Percentiles rank a stretch among this genome's conserved stretches.
Evolutionary conservation across 108 stramenopile species (phyloP).

Genomic region (Stephanodiscus triporus): DNA sequence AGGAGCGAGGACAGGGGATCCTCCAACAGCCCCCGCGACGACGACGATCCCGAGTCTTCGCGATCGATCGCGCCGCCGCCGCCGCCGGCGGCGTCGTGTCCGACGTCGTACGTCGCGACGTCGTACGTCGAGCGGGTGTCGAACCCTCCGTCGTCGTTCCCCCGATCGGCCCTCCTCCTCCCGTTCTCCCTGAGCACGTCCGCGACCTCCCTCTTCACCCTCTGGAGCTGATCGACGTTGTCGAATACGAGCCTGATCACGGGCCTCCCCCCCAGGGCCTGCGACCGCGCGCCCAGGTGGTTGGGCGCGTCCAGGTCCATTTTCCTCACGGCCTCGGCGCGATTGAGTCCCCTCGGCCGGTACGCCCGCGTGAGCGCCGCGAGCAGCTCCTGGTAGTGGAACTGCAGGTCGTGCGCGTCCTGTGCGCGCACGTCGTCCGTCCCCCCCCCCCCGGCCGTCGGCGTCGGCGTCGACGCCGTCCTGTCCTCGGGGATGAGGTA

Average conservation of each 20-base stretch:
- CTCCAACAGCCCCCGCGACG: slow-evolving; percentile 26
- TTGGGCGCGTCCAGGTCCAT: slow-evolving; percentile 78
- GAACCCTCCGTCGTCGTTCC: slow-evolving; percentile 6
- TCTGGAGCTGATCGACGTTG: slow-evolving; percentile 78
- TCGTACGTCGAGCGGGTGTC: slow-evolving; percentile 7
- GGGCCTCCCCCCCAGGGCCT: slow-evolving; percentile 53
- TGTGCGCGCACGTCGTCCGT: slow-evolving; percentile 20
- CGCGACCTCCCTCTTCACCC: slow-evolving; percentile 61
- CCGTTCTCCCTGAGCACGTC: slow-evolving; percentile 57
- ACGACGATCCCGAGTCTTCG: no score
- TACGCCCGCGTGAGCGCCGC: slow-evolving; percentile 69
- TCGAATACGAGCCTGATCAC: slow-evolving; percentile 74
- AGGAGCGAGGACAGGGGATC: slow-evolving; percentile 73
- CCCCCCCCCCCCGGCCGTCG: slow-evolving; percentile 29
- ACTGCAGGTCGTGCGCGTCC: slow-evolving; percentile 43
- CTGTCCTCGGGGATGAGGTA: slow-evolving; percentile 74
- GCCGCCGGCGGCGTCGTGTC: slow-evolving; percentile 16
- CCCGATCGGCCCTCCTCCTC: slow-evolving; percentile 27
- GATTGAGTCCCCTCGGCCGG: slow-evolving; percentile 59
- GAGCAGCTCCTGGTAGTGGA: slow-evolving; percentile 68
- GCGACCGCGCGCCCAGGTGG: slow-evolving; percentile 61
- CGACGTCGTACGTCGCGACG: slow-evolving; percentile 37
- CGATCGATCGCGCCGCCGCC: slow-evolving; percentile 2
- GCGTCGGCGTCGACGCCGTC: slow-evolving; percentile 31
- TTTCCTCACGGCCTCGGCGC: slow-evolving; percentile 70